Evolutionary conservation across 2,329 filamentous ascomycete species (phyloP).

Genomic region (Fusarium sp.): DNA sequence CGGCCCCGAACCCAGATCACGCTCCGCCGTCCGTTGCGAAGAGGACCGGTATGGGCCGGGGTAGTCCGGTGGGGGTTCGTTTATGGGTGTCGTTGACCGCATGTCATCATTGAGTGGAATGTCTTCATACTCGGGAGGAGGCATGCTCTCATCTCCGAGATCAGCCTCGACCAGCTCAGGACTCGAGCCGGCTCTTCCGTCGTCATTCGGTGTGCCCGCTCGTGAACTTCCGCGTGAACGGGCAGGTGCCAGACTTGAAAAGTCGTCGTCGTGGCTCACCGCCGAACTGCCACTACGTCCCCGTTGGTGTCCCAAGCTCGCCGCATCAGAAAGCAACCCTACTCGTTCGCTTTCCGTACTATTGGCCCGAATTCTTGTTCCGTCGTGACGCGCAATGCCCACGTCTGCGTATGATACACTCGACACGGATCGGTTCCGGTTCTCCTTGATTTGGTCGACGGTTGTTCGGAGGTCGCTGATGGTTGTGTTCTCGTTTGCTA

Average conservation of each 20-base stretch:
- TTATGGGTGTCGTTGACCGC: slow-evolving; percentile 52
- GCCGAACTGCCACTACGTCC: slow-evolving; percentile 58
- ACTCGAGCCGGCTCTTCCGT: slow-evolving; percentile 56
- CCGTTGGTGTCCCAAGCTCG: slow-evolving; percentile 53
- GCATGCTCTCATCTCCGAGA: slow-evolving; percentile 56
- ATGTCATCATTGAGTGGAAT: slow-evolving; percentile 54
- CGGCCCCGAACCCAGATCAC: slow-evolving; percentile 23
- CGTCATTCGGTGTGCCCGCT: slow-evolving; percentile 51
- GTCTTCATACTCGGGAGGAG: slow-evolving; percentile 64
- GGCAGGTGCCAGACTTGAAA: slow-evolving; percentile 51
- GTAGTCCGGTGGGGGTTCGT: slow-evolving; percentile 62
- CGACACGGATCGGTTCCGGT: slow-evolving; percentile 72
- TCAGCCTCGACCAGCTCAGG: slow-evolving; percentile 62
- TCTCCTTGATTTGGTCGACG: slow-evolving; percentile 64
- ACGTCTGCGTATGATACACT: slow-evolving; percentile 79
- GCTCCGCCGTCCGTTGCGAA: slow-evolving; percentile 35
- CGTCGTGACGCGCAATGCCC: slow-evolving; percentile 78
- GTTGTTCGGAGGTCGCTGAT: slow-evolving; percentile 65
- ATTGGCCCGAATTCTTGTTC: slow-evolving; percentile 75
- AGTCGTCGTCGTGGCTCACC: slow-evolving; percentile 60
- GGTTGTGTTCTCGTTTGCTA: slow-evolving; percentile 56
- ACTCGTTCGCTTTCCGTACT: slow-evolving; percentile 76
- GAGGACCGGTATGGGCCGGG: slow-evolving; percentile 49
- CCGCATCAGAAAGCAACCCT: slow-evolving; percentile 75
- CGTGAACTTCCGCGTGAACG: slow-evolving; percentile 55